Evolutionary conservation across 352 stramenopile genomes (phyloP), one percentile per base, ranked within the genome.

Genomic region (Thraustochytrium striatum): DNA sequence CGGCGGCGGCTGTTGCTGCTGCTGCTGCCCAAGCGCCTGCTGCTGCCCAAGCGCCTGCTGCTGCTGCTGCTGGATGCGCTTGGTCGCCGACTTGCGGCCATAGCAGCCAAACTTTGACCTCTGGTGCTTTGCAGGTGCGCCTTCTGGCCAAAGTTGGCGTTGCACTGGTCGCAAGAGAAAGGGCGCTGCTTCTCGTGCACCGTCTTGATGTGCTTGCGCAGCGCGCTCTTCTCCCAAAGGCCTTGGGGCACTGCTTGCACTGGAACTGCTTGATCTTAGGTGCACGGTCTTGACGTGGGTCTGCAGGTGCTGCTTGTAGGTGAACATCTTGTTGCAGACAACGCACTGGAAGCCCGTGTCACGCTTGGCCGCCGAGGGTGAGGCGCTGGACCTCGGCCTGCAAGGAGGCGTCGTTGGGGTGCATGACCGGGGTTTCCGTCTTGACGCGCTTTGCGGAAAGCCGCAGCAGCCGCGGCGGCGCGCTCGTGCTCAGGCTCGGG

Each of bases 221-320:
- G 57, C 7, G 50, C 57, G 53, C 32, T 65, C 50, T 69, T 72
- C 7, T 79, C 50, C 69, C 69, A 30, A 79, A 79, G n/a, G n/a
- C 11, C 36, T 79, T 79, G 69, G 11, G 3, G 38, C 69, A 79
- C 9, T 21, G 9, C 11, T 47, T 21, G 43, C 69, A 79, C 9
- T 21, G 1, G 57, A 65, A 47, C 7, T 19, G 19, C 43, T 79
- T 79, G 52, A 79, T 79, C 57, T n/a, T 5, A 72, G 0, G 33
- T 79, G 69, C 55, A 79, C 69, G 25, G 69, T 72, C n/a, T 61
- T 25, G 25, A 79, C 52, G 30, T 79, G 69, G 0, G 52, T 79
- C 28, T 69, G 52, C 16, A 79, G 50, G 55, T 79, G 52, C 38
- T 72, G 50, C 28, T 70, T 50, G 52, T 79, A 72, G 30, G 11